Conservation (phyloP, 2,329 filamentous ascomycete genomes). For the Calonectria montana region DNA sequence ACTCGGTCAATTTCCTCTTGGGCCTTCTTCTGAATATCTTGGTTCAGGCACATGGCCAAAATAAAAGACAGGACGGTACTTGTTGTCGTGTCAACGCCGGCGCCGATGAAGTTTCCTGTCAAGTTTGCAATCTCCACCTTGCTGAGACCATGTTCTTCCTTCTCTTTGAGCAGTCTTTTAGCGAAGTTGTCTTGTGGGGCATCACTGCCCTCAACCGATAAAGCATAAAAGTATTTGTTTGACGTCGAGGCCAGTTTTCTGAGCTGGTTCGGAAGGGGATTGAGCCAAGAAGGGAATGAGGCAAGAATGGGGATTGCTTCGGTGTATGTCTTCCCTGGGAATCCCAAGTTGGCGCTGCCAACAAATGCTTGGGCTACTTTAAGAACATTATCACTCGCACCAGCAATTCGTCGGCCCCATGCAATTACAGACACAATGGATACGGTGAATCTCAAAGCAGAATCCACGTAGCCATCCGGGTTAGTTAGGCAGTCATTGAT, state of each 20-base stretch:
- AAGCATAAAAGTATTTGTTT: constrained; percentile 19
- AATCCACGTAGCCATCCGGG: constrained; percentile 5
- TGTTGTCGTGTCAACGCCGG: constrained; percentile 18
- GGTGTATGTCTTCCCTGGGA: constrained; percentile 21
- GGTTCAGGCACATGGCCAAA: constrained; percentile 19
- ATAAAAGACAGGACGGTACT: constrained; percentile 19
- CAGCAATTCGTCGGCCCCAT: constrained; percentile 14
- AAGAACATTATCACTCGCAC: constrained; percentile 11
- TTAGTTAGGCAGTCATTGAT: constrained; percentile 8
- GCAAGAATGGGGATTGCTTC: constrained; percentile 19
- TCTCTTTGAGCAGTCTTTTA: constrained; percentile 13
- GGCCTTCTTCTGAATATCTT: constrained; percentile 10
- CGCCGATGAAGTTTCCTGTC: constrained; percentile 23
- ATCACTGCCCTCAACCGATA: constrained; percentile 11
- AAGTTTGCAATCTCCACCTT: constrained; percentile 19
- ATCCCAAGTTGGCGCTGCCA: constrained; percentile 21
- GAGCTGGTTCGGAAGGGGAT: constrained; percentile 13
- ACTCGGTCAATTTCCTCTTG: constrained; percentile 16
- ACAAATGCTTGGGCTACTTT: constrained; percentile 25
- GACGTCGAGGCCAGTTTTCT: constrained; percentile 13
- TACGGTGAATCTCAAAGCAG: constrained; percentile 16
- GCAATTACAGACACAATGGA: constrained; percentile 20
- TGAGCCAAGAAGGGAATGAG: constrained; percentile 8
- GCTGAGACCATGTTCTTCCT: constrained; percentile 18
- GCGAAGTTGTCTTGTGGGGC: constrained; percentile 14